Evolutionary conservation across 148 eudicot species (phyloP), one percentile per base, ranked within the genome.

Genomic region (Fagopyrum tataricum): DNA sequence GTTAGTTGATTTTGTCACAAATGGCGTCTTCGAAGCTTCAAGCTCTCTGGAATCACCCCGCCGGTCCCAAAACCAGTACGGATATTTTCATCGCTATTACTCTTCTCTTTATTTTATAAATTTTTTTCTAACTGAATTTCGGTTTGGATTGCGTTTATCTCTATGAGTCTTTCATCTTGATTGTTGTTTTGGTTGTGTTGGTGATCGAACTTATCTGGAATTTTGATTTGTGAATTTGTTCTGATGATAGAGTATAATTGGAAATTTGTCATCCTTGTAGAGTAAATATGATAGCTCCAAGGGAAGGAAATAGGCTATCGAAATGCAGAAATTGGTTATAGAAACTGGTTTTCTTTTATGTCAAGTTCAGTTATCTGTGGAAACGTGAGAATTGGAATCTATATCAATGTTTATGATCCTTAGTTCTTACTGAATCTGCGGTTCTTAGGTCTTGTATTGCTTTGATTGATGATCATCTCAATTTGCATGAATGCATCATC

Each of bases 1-100:
- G 44, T 13, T 39, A 15, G 21, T 5, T 31, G 44, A 64, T 64
- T 18, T 64, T 1, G 9, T 14, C 69, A 64, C 18, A 14, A 68
- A 82, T 82, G 85, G 83, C 80, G 70, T 47, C 80, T 17, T 82
- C 84, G 43, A 83, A 85, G 84, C 71, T 85, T 14, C 80, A 81
- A 68, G 86, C 83, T 21, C 72, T 85, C 11, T 85, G 89, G 89
- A 83, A 85, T 72, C 89, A 83, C 73, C 89, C 89, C 13, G 89
- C 86, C 44, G 89, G 89, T 42, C 89, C 89, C 59, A 85, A 85
- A 72, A 85, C 89, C 72, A 85, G 85, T 82, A 18, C 56, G 71
- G 71, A 49, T 21, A 66, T 72, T 41, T 71, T 20, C 20, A 14
- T 64, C 69, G 9, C 69, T 24, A 15, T 37, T 64, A 8, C 5